Percentiles rank a stretch among this genome's conserved stretches.
Conservation (phyloP, 305 asterid species). For the Nicotiana rustica region DNA sequence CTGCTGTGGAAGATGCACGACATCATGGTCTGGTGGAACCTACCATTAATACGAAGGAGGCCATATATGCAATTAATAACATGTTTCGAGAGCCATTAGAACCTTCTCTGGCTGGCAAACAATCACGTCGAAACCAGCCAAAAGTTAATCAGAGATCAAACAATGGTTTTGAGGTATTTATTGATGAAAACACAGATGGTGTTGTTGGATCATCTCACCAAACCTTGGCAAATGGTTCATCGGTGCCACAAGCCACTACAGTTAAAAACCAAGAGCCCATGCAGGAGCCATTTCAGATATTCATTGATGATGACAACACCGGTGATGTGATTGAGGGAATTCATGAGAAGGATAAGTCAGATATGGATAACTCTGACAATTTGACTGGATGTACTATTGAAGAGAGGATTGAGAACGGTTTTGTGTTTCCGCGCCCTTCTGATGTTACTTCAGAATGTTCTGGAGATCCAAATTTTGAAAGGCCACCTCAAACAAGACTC, state of each 20-base stretch:
- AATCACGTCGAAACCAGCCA: constrained; percentile 47
- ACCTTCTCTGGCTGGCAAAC: constrained; percentile 60
- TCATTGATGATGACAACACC: constrained; percentile 70
- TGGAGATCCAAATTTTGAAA: constrained; percentile 50
- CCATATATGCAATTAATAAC: constrained; percentile 78
- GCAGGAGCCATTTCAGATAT: constrained; percentile 69
- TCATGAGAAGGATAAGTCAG: constrained; percentile 40
- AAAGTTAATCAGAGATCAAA: constrained; percentile 45
- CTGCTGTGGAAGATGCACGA: constrained; percentile 74
- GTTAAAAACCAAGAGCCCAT: constrained; percentile 47
- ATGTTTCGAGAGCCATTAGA: constrained; percentile 87
- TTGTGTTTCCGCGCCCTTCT: constrained; percentile 57
- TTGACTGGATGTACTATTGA: constrained; percentile 33
- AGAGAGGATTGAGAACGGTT: constrained; percentile 41
- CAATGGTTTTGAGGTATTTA: constrained; percentile 52
- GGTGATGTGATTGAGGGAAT: constrained; percentile 44
- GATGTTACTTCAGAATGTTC: constrained; percentile 54
- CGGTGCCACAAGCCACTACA: constrained; percentile 36
- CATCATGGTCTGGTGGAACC: constrained; percentile 97
- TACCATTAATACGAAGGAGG: constrained; percentile 82
- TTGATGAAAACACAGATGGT: constrained; percentile 56
- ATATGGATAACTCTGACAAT: constrained; percentile 18
- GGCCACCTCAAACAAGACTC: constrained; percentile 51
- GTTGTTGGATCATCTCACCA: constrained; percentile 41
- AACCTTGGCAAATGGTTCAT: constrained; percentile 42